A percentile compares a stretch with the other conserved stretches of the same genome.
Conservation (phyloP, 305 asterid species). For the Lippia alba region DNA sequence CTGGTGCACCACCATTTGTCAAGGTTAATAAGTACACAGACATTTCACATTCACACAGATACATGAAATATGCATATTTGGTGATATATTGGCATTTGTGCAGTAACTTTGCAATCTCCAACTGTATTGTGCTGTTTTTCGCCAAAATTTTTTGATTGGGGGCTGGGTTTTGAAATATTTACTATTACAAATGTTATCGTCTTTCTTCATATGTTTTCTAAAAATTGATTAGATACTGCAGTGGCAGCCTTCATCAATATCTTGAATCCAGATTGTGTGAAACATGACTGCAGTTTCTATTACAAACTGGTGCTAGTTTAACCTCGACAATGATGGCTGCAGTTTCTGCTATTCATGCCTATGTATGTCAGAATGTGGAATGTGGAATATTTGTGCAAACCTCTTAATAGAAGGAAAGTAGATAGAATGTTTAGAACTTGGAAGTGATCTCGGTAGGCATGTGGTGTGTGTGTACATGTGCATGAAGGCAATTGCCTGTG, state of each 20-base stretch:
- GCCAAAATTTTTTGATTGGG: not conserved
- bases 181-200: not conserved
- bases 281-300: no score
- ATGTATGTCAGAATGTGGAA: not conserved
- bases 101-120: not conserved
- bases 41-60: not conserved
- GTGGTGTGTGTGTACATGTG: not conserved
- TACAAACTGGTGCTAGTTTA: slow-evolving; percentile 6
- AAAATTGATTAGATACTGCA: not conserved
- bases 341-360: not conserved
- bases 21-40: slow-evolving; percentile 40
- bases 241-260: slow-evolving; percentile 7
- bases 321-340: not conserved
- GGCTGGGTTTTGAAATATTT: not conserved
- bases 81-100: not conserved
- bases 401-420: not conserved
- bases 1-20: slow-evolving; percentile 61
- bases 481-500: slow-evolving; percentile 3
- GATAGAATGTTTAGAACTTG: not conserved
- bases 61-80: not conserved
- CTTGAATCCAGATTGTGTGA: slow-evolving; percentile 4
- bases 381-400: not conserved
- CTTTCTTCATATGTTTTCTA: no score
- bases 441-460: not conserved
- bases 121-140: slow-evolving; percentile 1